Conservation (phyloP, 768 basidiomycete species). For the Suillus alpinus region DNA sequence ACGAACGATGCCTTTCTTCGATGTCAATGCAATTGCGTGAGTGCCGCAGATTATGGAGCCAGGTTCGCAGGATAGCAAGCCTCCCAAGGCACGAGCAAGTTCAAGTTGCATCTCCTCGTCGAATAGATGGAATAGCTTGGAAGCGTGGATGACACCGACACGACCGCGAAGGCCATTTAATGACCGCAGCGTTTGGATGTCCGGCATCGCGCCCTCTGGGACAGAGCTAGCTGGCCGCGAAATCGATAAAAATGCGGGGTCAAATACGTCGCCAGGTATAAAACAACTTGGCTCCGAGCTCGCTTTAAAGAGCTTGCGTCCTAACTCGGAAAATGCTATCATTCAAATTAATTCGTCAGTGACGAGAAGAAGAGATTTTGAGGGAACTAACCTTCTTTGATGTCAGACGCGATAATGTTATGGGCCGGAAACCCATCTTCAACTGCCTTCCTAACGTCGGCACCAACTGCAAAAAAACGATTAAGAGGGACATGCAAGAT, state of each 20-base stretch:
- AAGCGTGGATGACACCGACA: conserved; percentile 45
- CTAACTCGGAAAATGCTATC: conserved; percentile 54
- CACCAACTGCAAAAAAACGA: conserved; percentile 16
- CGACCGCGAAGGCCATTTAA: conserved; percentile 43
- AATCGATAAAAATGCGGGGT: conserved; percentile 37
- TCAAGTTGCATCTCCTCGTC: conserved; percentile 13
- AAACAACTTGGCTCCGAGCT: conserved; percentile 49
- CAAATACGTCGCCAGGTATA: conserved; percentile 52
- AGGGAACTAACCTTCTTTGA: conserved; percentile 26
- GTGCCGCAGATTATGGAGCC: conserved; percentile 21
- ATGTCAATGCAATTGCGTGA: conserved; percentile 8
- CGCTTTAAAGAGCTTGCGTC: conserved; percentile 54
- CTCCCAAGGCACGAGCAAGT: conserved; percentile 14
- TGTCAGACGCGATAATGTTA: conserved; percentile 33
- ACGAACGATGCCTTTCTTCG: conserved; percentile 4
- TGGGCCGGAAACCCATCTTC: conserved; percentile 35
- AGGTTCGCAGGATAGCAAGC: conserved; percentile 17
- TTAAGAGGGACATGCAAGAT: background rate
- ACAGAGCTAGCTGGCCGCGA: conserved; percentile 18
- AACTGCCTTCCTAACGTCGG: conserved; percentile 34
- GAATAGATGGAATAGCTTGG: conserved; percentile 39
- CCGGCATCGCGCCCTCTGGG: conserved; percentile 20
- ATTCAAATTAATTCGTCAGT: background rate
- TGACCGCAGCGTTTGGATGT: conserved; percentile 32
- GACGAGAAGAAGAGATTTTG: background rate